A percentile compares a stretch with the other conserved stretches of the same genome.
Evolutionary conservation across 768 basidiomycete genomes (phyloP).

Genomic region (Rhodotorula toruloides): DNA sequence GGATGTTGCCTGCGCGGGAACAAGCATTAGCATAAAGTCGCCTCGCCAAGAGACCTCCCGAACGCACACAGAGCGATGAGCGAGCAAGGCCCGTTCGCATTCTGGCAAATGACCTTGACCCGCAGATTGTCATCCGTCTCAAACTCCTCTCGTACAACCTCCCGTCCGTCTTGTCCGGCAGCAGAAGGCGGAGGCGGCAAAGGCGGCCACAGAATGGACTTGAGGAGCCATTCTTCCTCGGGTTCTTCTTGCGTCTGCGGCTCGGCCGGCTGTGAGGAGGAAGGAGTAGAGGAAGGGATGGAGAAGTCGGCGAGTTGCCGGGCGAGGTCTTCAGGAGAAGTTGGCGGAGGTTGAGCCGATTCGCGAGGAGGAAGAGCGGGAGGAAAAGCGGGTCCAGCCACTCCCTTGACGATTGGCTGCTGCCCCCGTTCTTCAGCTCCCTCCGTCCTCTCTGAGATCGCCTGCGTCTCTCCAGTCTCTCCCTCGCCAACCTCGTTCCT

Average conservation of each 20-base stretch:
- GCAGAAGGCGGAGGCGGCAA: slow-evolving; percentile 20
- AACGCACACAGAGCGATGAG: slow-evolving; percentile 76
- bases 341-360: no score
- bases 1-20: slow-evolving; percentile 65
- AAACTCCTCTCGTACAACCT: neutral
- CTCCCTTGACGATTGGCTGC: no score
- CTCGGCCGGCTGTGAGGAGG: neutral
- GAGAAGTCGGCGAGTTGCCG: neutral
- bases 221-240: slow-evolving; percentile 31
- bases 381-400: neutral
- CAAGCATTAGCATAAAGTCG: neutral
- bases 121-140: neutral
- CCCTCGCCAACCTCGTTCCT: no score
- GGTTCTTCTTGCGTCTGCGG: neutral
- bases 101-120: slow-evolving; percentile 38
- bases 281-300: neutral
- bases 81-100: slow-evolving; percentile 66
- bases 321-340: slow-evolving; percentile 6
- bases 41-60: neutral
- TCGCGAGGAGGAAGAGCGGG: neutral
- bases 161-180: no score
- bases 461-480: no score
- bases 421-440: no score
- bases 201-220: slow-evolving; percentile 28
- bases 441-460: no score